phyloP scores from a whole-genome alignment of 148 eudicot species.

The Chenopodium berlandieri region DNA sequence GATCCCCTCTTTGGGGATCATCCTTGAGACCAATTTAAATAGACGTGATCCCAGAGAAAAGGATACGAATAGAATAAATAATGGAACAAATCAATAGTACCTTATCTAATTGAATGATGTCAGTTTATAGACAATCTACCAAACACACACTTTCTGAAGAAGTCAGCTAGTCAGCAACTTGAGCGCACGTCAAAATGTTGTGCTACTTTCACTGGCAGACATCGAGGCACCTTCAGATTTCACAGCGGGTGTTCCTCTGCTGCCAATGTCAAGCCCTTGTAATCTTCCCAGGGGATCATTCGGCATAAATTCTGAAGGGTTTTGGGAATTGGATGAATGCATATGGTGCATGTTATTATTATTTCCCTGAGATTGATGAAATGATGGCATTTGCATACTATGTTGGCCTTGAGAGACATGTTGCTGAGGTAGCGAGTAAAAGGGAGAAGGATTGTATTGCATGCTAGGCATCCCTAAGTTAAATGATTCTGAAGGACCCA shows the following conservation, averaged over 20 bases:
- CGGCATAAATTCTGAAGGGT: constrained; percentile 27
- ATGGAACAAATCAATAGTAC: constrained; percentile 17
- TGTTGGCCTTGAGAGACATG: constrained; percentile 33
- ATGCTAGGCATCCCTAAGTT: constrained; percentile 33
- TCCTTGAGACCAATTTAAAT: constrained; percentile 24
- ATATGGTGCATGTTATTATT: constrained; percentile 24
- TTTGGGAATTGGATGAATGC: constrained; percentile 27
- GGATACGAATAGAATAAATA: constrained; percentile 31
- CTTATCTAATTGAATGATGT: constrained; percentile 32
- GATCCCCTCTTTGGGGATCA: constrained; percentile 28
- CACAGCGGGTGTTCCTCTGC: constrained; percentile 33
- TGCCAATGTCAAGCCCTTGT: constrained; percentile 43
- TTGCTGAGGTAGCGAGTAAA: constrained; percentile 33
- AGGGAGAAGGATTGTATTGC: constrained; percentile 36
- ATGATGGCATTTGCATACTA: constrained; percentile 38
- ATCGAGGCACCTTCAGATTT: constrained; percentile 41
- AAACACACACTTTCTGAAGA: constrained; percentile 21
- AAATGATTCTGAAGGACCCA: constrained; percentile 36
- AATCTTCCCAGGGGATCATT: constrained; percentile 39
- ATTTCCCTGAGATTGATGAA: constrained; percentile 26
- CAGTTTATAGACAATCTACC: constrained; percentile 44
- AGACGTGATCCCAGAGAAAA: constrained; percentile 23
- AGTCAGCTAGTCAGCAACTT: constrained; percentile 41
- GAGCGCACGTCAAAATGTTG: constrained; percentile 37
- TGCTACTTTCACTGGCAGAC: constrained; percentile 52